phyloP scores from a whole-genome alignment of 768 basidiomycete species.

The Leccinum imitatum region DNA sequence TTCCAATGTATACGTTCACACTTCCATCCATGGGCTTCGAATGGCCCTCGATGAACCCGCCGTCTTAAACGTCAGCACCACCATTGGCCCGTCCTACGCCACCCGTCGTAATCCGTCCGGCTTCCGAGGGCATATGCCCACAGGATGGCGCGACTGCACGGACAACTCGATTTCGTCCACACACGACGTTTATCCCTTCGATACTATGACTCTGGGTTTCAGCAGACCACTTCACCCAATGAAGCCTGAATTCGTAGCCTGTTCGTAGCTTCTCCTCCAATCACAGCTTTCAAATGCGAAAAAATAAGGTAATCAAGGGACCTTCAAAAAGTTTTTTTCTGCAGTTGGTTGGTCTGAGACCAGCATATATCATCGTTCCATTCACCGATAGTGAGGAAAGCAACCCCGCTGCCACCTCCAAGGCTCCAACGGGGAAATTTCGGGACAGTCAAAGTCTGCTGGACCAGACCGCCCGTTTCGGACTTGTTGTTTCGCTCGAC shows the following conservation, averaged over 20 bases:
- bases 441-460: constrained; percentile 5
- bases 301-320: neutral
- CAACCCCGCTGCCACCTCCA: constrained; percentile 13
- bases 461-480: neutral
- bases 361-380: neutral
- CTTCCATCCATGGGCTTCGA: constrained; percentile 22
- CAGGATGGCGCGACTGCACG: constrained; percentile 11
- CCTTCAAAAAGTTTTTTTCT: neutral
- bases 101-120: constrained; percentile 10
- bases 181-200: neutral
- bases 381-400: neutral
- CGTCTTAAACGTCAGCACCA: constrained; percentile 9
- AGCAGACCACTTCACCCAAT: neutral
- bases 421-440: neutral
- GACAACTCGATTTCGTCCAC: constrained; percentile 1
- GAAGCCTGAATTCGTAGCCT: neutral
- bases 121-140: constrained; percentile 7
- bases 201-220: neutral
- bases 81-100: constrained; percentile 8
- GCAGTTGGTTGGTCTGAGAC: neutral
- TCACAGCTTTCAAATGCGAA: neutral
- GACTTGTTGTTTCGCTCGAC: constrained; percentile 10
- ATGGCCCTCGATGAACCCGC: constrained; percentile 18
- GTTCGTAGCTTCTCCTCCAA: neutral
- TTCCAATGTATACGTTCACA: constrained; percentile 9